Evolutionary conservation across 371 early-diverging fungal genomes (phyloP).

Genomic region (Conidiobolus incongruus): DNA sequence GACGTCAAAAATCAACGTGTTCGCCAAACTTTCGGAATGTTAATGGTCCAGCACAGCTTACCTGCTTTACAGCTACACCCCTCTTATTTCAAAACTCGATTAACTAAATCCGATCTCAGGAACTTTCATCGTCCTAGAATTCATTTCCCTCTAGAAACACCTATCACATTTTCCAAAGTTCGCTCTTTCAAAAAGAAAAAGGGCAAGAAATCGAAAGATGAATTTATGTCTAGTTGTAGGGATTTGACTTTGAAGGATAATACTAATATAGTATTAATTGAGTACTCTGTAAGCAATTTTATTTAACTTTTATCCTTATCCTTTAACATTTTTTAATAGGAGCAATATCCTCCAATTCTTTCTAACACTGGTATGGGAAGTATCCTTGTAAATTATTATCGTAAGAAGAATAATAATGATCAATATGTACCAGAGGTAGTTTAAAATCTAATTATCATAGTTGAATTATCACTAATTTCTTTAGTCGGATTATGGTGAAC

Average conservation of each 20-base stretch:
- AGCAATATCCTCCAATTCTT: slow-evolving; percentile 95
- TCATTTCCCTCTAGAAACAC: slow-evolving; percentile 25
- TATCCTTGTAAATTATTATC: slow-evolving; percentile 87
- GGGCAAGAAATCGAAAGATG: slow-evolving; percentile 41
- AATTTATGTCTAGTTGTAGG: slow-evolving; percentile 59
- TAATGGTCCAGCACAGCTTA: slow-evolving; percentile 78
- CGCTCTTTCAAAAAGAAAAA: slow-evolving; percentile 52
- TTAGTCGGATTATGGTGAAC: slow-evolving; percentile 55
- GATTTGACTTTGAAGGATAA: slow-evolving; percentile 85
- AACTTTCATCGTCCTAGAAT: slow-evolving; percentile 86
- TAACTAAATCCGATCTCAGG: slow-evolving; percentile 72
- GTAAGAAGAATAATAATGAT: slow-evolving; percentile 79
- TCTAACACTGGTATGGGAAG: slow-evolving; percentile 96
- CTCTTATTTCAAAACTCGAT: slow-evolving; percentile 69
- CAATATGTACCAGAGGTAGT: slow-evolving; percentile 38
- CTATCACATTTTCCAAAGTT: slow-evolving; percentile 44
- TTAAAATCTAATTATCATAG: background rate
- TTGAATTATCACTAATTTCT: background rate
- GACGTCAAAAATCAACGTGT: slow-evolving; percentile 51
- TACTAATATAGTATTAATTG: slow-evolving; percentile 67
- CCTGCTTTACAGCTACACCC: slow-evolving; percentile 82
- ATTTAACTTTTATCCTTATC: background rate
- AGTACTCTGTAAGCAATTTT: slow-evolving; percentile 52
- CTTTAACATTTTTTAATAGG: slow-evolving; percentile 15
- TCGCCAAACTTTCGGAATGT: slow-evolving; percentile 74